Conservation (phyloP, 2,329 filamentous ascomycete species). For the Epichloe elymi region DNA sequence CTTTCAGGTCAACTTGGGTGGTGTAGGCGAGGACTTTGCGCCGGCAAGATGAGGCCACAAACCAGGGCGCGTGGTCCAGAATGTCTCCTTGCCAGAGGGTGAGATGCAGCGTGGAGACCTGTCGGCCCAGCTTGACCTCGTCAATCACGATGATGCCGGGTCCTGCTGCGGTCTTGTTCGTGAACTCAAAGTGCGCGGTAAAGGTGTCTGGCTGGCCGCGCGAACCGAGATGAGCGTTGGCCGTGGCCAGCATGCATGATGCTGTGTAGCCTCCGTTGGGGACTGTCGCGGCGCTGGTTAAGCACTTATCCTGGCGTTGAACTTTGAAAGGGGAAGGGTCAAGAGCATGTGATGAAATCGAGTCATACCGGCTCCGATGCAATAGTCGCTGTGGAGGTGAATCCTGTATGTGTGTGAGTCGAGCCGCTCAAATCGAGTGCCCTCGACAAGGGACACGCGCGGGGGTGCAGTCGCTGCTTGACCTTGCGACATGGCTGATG, state of each 20-base stretch:
- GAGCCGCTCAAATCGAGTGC: conserved; percentile 10
- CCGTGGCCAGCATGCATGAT: conserved; percentile 20
- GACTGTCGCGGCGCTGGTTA: conserved; percentile 10
- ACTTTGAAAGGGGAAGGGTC: no score
- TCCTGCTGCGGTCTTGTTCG: conserved; percentile 20
- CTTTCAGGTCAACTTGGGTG: conserved; percentile 16
- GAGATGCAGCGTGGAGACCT: conserved; percentile 6
- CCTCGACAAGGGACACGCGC: conserved; percentile 5
- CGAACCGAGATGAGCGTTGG: conserved; percentile 14
- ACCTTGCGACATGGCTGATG: neutral
- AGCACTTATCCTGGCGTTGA: neutral
- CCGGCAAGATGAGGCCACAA: conserved; percentile 14
- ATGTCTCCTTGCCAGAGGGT: conserved; percentile 22
- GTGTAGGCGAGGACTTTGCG: conserved; percentile 20
- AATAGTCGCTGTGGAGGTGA: conserved; percentile 10
- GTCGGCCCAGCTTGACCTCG: conserved; percentile 2
- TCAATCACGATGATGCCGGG: conserved; percentile 16
- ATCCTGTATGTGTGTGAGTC: conserved; percentile 14
- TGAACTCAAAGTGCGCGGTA: conserved; percentile 22
- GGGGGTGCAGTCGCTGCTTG: neutral
- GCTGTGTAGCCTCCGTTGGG: conserved; percentile 29
- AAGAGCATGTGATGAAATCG: neutral
- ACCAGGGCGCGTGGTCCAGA: conserved; percentile 17
- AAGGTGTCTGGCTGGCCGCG: conserved; percentile 20
- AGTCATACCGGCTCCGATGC: conserved; percentile 13